Conservation (phyloP, 164 flowering plant genomes). For the Vitis rupestris region DNA sequence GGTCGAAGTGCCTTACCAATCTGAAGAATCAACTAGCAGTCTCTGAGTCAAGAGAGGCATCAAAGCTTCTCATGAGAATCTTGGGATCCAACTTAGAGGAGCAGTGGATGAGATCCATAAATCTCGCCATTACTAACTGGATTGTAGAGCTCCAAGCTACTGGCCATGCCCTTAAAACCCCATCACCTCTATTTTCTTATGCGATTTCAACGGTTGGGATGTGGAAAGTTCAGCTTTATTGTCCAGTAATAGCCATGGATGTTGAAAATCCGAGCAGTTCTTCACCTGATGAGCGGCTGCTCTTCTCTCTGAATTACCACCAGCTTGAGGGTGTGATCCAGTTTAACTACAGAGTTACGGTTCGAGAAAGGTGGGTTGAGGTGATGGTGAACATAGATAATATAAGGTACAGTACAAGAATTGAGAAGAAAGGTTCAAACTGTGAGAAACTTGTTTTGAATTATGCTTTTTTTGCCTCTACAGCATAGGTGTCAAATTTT, state of each 20-base stretch:
- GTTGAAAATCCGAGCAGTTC: conserved; percentile 40
- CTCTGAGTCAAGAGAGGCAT: conserved; percentile 41
- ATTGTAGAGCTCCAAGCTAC: conserved; percentile 40
- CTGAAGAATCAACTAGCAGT: conserved; percentile 44
- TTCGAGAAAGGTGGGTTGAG: conserved; percentile 61
- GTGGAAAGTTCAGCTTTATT: conserved; percentile 89
- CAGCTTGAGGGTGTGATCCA: conserved; percentile 91
- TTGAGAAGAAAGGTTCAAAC: no score
- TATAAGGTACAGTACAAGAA: conserved; percentile 51
- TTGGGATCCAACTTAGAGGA: conserved; percentile 80
- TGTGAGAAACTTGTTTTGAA: background rate
- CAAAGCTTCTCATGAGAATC: conserved; percentile 60
- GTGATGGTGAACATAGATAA: conserved; percentile 65
- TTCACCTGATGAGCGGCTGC: conserved; percentile 45
- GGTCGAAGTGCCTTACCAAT: conserved; percentile 42
- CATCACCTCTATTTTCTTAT: conserved; percentile 67
- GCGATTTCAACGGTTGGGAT: conserved; percentile 58
- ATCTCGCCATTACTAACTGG: conserved; percentile 89
- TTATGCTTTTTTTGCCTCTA: background rate
- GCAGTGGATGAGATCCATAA: conserved; percentile 81
- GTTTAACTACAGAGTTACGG: conserved; percentile 46
- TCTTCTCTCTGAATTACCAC: conserved; percentile 68
- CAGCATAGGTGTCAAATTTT: no score
- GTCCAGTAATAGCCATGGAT: conserved; percentile 83
- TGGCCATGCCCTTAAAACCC: conserved; percentile 30